Evolutionary conservation across 306 rosid genomes (phyloP).

Genomic region (Trifolium dubium): DNA sequence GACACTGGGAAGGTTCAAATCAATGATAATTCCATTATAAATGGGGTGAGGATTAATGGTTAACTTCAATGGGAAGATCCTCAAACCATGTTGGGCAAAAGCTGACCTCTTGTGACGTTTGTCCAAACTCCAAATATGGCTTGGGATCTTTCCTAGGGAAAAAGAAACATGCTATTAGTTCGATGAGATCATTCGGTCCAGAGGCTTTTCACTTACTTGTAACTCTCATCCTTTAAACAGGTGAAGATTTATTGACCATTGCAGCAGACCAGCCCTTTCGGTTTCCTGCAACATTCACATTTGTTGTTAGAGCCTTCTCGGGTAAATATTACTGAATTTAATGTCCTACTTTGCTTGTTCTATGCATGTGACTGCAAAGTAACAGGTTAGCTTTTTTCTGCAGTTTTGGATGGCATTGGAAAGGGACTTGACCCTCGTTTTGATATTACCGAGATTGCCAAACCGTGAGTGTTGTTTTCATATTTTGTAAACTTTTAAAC

Average conservation of each 20-base stretch:
- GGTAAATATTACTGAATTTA: slow-evolving; percentile 55
- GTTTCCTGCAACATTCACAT: slow-evolving; percentile 99
- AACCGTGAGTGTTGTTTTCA: slow-evolving; percentile 77
- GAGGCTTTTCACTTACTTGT: slow-evolving; percentile 38
- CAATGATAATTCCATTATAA: slow-evolving; percentile 8
- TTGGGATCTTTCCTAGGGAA: not conserved
- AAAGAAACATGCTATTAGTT: slow-evolving; percentile 28
- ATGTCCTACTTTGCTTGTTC: slow-evolving; percentile 30
- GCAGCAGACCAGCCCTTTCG: slow-evolving; percentile 99
- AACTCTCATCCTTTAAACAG: slow-evolving; percentile 59
- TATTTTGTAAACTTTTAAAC: slow-evolving; percentile 19
- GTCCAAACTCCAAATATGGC: not conserved
- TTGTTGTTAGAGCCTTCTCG: slow-evolving; percentile 99
- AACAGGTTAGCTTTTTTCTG: slow-evolving; percentile 32
- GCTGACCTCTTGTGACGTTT: not conserved
- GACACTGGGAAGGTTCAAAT: not conserved
- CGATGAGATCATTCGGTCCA: slow-evolving; percentile 32
- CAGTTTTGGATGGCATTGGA: slow-evolving; percentile 98
- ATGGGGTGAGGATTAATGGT: not conserved
- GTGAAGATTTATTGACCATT: slow-evolving; percentile 93
- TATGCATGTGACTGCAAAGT: slow-evolving; percentile 33
- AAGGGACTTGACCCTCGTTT: slow-evolving; percentile 98
- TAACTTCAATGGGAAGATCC: slow-evolving; percentile 4
- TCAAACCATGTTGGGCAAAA: not conserved
- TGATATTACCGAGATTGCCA: slow-evolving; percentile 99